Percentiles rank a stretch among this genome's conserved stretches.
These are phyloP conservation scores for Lepraria neglecta DNA, from an alignment of 495 filamentous ascomycete species.

Conservation along the genomic window DNA sequence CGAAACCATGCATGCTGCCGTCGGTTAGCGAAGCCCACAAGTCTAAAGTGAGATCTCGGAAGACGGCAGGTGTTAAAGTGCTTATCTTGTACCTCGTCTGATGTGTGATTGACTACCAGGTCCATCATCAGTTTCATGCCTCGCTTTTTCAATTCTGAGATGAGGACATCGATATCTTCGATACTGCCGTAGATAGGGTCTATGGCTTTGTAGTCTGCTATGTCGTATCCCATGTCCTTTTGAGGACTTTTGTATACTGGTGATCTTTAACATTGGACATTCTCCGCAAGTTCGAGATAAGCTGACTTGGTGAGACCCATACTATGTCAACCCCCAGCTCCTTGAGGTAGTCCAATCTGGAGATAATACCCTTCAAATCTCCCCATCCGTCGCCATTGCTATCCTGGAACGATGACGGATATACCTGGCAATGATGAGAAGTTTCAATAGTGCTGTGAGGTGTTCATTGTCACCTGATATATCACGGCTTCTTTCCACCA, in stretches of 20 bases:
- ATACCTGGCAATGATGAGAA: conserved; percentile 40
- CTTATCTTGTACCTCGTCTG: conserved; percentile 32
- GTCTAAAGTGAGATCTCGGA: too few species aligned
- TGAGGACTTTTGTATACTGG: conserved; percentile 27
- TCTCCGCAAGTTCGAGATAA: neutral
- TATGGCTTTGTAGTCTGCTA: conserved; percentile 53
- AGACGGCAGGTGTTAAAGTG: too few species aligned
- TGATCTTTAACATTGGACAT: neutral
- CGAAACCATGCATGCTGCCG: conserved; percentile 51
- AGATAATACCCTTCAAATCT: conserved; percentile 57
- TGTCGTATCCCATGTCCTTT: conserved; percentile 50
- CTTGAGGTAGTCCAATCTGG: conserved; percentile 55
- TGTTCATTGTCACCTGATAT: conserved; percentile 26
- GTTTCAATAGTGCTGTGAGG: neutral
- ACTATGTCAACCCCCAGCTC: conserved; percentile 53
- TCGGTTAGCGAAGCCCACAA: neutral
- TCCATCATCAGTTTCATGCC: conserved; percentile 52
- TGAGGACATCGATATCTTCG: conserved; percentile 48
- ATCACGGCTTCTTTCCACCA: conserved; percentile 35
- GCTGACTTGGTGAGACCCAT: conserved; percentile 52
- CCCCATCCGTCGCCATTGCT: conserved; percentile 58
- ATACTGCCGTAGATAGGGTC: conserved; percentile 50
- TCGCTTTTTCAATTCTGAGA: conserved; percentile 43
- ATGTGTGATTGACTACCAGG: conserved; percentile 56
- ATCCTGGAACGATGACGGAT: conserved; percentile 57